Percentiles rank a stretch among this genome's conserved stretches.
phyloP scores from a whole-genome alignment of 352 stramenopile species.

The Globisporangium emineosum region DNA sequence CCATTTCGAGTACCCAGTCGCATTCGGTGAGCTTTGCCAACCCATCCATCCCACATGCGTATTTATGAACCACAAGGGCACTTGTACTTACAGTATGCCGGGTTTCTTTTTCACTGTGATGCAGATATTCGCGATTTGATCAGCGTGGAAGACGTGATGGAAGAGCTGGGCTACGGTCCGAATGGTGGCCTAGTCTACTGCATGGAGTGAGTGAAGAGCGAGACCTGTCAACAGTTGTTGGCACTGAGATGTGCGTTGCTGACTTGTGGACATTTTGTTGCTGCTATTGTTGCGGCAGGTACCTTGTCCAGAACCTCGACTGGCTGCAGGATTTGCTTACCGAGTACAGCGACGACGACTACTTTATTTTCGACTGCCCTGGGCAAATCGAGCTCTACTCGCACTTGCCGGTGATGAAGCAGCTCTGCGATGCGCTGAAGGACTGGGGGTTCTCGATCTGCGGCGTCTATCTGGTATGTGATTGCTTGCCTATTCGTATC shows the following conservation, averaged over 20 bases:
- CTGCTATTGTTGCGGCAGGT: slow-evolving; percentile 32
- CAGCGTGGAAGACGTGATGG: slow-evolving; percentile 96
- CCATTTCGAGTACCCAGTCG: slow-evolving; percentile 86
- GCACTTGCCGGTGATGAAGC: slow-evolving; percentile 90
- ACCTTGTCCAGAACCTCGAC: slow-evolving; percentile 92
- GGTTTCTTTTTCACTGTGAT: slow-evolving; percentile 16
- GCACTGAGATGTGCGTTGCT: not conserved
- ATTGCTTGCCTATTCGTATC: not conserved
- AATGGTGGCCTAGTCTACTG: slow-evolving; percentile 99
- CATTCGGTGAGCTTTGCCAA: slow-evolving; percentile 60
- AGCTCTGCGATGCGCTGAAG: slow-evolving; percentile 78
- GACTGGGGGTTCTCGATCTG: slow-evolving; percentile 89
- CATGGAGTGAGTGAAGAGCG: slow-evolving; percentile 91
- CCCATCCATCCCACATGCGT: not conserved
- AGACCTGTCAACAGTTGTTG: not conserved
- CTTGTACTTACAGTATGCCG: not conserved
- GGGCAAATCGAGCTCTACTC: slow-evolving; percentile 93
- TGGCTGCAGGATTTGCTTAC: slow-evolving; percentile 93
- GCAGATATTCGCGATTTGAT: slow-evolving; percentile 95
- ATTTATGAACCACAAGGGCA: slow-evolving; percentile 1
- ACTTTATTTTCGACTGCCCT: slow-evolving; percentile 99
- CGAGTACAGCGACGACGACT: slow-evolving; percentile 92
- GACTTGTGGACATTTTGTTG: not conserved
- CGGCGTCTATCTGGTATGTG: slow-evolving; percentile 81
- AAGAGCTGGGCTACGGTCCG: slow-evolving; percentile 95